Base-by-base conservation (phyloP, 305 asterid species). In the Ruellia speciosa region DNA sequence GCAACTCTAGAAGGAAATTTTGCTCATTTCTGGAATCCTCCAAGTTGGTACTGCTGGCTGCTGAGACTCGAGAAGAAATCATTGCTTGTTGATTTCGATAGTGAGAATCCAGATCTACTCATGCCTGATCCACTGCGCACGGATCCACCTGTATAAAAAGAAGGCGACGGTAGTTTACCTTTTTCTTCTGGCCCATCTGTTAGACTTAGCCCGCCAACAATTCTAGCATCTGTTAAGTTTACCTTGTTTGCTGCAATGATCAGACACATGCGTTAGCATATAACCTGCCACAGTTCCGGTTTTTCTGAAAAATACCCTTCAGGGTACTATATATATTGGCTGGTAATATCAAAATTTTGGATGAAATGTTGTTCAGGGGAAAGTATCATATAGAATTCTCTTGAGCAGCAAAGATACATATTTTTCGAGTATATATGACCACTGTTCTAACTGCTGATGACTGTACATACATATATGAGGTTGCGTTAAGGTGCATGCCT, bases 201-300 rank as follows among this genome's bases (percentile, higher is more conserved):
- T n/a, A n/a, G n/a, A 7, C 63, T 69, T 70, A 88, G 71, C 59
- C 94, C 90, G 12, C 97, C 96, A 40, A 88, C 83, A 14, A 86
- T 72, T 59, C 97, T 96, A 7, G 82, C 83, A 64, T 81, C 94
- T 52, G 97, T 72, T 63, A 92, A 77, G 82, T 88, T 81, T n/a
- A 77, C 94, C 81, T 84, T 88, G 75, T 80, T 88, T 59, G 99
- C 95, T 86, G 95, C 79, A 24, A 24, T 24, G 31, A 24, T 24
- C 31, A 24, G 4, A 24, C 31, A 24, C 4, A 43, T 11, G 15
- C 5, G 11, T 43, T 3, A 12, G 48, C 48, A 40, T 40, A 4
- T 3, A 43, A 11, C 0, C 7, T 10, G 11, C 1, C 15, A 43
- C 0, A 16, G 0, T 47, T 24, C 31, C 31, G 4, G 31, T 24